Percentiles rank a stretch among this genome's conserved stretches.
Conservation (phyloP, 257 asterid species). For the Solanum sitiens region DNA sequence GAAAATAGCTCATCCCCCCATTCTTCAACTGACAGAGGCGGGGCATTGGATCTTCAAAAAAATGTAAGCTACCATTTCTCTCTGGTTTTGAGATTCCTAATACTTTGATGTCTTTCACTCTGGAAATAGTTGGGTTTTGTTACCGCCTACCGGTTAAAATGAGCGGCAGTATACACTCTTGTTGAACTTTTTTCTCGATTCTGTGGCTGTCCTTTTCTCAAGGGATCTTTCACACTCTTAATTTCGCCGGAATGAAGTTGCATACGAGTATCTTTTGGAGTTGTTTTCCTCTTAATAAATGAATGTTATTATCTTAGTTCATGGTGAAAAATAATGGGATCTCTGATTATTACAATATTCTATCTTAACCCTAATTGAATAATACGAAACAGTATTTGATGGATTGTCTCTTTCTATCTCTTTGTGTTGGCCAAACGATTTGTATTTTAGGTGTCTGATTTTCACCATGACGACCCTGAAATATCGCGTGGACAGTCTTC, state of each 20-base stretch:
- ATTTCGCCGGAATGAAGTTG: not conserved
- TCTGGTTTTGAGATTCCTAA: not conserved
- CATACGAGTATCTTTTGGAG: not conserved
- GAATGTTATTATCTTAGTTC: not conserved
- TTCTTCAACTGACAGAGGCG: constrained; percentile 34
- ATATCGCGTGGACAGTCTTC: constrained; percentile 23
- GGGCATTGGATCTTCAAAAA: constrained; percentile 32
- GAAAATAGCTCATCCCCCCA: constrained; percentile 42
- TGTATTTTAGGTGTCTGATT: constrained; percentile 16
- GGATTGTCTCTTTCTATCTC: not conserved
- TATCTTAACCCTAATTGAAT: not conserved
- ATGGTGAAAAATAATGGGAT: not conserved
- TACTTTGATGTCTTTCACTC: not conserved
- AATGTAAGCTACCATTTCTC: constrained; percentile 43
- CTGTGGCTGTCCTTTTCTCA: not conserved
- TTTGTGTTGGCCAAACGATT: not conserved
- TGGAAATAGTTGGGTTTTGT: not conserved
- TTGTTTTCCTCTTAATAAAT: not conserved
- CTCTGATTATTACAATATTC: not conserved
- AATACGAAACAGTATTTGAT: not conserved
- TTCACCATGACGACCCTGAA: constrained; percentile 16
- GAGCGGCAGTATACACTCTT: not conserved
- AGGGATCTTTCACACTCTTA: not conserved
- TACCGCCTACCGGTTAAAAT: not conserved
- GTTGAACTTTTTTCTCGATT: not conserved